Conservation (phyloP, 129 eudicot species). For the Artemisia annua region DNA sequence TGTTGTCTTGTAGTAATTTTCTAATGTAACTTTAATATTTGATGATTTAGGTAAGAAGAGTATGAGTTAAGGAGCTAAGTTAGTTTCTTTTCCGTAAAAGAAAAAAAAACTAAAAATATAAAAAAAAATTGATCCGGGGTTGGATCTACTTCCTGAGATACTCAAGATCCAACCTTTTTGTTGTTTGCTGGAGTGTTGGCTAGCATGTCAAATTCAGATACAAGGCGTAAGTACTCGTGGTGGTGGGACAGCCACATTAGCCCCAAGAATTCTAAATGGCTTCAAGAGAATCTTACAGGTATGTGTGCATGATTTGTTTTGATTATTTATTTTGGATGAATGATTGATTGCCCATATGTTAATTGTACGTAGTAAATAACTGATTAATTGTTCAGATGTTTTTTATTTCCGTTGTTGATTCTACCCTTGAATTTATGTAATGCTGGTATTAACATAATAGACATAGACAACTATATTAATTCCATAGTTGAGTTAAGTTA, state of each 20-base stretch:
- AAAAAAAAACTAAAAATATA: neutral
- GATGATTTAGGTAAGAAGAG: conserved; percentile 16
- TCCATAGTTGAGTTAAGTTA: too few species aligned
- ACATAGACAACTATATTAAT: too few species aligned
- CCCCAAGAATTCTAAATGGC: too few species aligned
- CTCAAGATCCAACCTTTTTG: conserved; percentile 40
- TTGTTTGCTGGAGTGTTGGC: conserved; percentile 59
- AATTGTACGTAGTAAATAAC: too few species aligned
- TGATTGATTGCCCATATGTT: too few species aligned
- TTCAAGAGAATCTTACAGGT: too few species aligned
- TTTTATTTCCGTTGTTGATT: too few species aligned
- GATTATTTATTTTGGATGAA: too few species aligned
- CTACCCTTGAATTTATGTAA: too few species aligned
- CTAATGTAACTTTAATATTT: neutral
- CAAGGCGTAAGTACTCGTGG: conserved; percentile 92
- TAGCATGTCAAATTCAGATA: conserved; percentile 50
- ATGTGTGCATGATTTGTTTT: too few species aligned
- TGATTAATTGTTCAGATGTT: too few species aligned
- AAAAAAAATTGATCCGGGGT: conserved; percentile 25
- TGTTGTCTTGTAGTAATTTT: conserved; percentile 3
- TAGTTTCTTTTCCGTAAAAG: neutral
- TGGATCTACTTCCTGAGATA: conserved; percentile 34
- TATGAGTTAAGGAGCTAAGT: conserved; percentile 5
- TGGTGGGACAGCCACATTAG: conserved; percentile 72
- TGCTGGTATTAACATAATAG: too few species aligned